Conservation (phyloP, 805 yeast species). For the Zygoascus bituminiphila region DNA sequence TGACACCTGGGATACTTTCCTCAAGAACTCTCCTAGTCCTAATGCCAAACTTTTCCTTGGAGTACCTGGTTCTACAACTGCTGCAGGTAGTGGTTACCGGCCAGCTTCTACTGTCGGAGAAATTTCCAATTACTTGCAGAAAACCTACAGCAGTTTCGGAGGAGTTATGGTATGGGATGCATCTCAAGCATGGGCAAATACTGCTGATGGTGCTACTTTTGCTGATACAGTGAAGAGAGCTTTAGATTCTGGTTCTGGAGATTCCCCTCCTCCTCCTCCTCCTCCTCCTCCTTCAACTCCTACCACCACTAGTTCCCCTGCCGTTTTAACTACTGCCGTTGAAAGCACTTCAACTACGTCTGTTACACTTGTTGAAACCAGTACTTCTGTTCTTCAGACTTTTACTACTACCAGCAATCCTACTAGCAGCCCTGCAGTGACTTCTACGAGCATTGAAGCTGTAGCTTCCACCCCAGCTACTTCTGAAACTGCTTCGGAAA, state of each 20-base stretch:
- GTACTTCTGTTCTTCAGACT: background rate
- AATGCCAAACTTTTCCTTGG: conserved; percentile 53
- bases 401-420: background rate
- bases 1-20: conserved; percentile 47
- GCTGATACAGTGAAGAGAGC: conserved; percentile 38
- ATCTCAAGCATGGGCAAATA: conserved; percentile 45
- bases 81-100: conserved; percentile 53
- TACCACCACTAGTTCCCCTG: background rate
- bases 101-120: conserved; percentile 22
- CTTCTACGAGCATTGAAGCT: background rate
- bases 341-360: background rate
- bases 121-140: conserved; percentile 18
- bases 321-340: background rate
- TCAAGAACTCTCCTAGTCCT: conserved; percentile 39
- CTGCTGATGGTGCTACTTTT: conserved; percentile 35
- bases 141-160: conserved; percentile 35
- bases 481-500: background rate
- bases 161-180: conserved; percentile 84
- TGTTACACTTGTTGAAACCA: background rate
- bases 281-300: background rate
- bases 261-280: conserved; percentile 1
- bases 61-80: conserved; percentile 44
- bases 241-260: conserved; percentile 1
- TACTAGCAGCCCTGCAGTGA: background rate
- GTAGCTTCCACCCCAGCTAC: background rate